Conservation (phyloP, 2,329 filamentous ascomycete genomes). For the Xylaria sp. region DNA sequence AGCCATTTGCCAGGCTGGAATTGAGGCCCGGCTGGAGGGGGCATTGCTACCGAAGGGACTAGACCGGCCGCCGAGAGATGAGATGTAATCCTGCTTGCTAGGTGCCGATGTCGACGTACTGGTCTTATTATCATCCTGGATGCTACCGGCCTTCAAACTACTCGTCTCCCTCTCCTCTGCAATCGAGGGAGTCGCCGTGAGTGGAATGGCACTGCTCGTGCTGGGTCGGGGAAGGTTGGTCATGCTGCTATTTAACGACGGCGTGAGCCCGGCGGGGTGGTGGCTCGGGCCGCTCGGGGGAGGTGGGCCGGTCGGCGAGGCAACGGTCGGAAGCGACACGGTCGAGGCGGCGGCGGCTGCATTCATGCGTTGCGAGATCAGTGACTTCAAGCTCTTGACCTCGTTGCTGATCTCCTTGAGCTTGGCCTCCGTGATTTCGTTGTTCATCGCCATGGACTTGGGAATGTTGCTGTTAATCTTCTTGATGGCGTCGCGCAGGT, state of each 20-base stretch:
- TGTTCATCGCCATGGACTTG: conserved; percentile 80
- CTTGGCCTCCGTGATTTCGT: conserved; percentile 72
- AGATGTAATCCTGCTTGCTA: conserved; percentile 31
- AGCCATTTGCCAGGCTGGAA: conserved; percentile 76
- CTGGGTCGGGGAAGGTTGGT: conserved; percentile 8
- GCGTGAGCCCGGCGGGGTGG: neutral
- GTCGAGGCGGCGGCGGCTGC: conserved; percentile 18
- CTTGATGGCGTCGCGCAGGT: conserved; percentile 80
- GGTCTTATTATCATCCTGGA: conserved; percentile 26
- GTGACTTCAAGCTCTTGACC: conserved; percentile 84
- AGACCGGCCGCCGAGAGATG: conserved; percentile 35
- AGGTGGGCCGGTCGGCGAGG: neutral
- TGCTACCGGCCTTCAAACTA: conserved; percentile 3
- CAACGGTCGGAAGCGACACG: conserved; percentile 7
- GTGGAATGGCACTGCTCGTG: conserved; percentile 17
- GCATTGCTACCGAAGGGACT: conserved; percentile 48
- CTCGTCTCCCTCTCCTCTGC: conserved; percentile 27
- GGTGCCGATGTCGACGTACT: conserved; percentile 18
- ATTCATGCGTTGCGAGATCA: conserved; percentile 63
- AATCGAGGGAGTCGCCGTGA: conserved; percentile 22
- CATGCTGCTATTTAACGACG: neutral
- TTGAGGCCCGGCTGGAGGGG: conserved; percentile 56
- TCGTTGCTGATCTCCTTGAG: conserved; percentile 82
- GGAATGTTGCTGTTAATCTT: conserved; percentile 80
- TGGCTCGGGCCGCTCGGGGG: neutral